Evolutionary conservation across 768 basidiomycete genomes (phyloP), one percentile per base, ranked within the genome.

Genomic region (Lactarius psammicola): DNA sequence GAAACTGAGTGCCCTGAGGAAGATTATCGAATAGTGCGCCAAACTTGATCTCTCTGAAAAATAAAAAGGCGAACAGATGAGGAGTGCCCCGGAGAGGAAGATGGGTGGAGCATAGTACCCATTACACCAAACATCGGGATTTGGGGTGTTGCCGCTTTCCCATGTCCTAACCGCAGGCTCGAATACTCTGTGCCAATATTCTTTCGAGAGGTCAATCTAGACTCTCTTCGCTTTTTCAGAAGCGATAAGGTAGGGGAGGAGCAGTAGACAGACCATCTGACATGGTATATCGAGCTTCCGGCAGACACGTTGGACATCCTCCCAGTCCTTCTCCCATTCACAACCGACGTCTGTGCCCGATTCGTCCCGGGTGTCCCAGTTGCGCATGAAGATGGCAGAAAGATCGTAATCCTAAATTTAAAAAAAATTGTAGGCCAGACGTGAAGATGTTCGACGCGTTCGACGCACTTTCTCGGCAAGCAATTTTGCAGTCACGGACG

Each of bases 271-370:
- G 65, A 93, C 93, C 84, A 94, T 80, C 70, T 80, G 76, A 69
- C 86, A 87, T n/a, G 90, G 87, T 42, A 94, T 83, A 63, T 84
- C 90, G 28, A 89, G 81, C 70, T 83, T 78, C 59, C 78, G 82
- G 73, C 94, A 94, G 15, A 97, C 91, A 20, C 80, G 78, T 71
- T 88, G 88, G 1, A 97, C 95, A 74, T 96, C 94, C 66, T 89
- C 85, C 90, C 91, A 97, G 71, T 98, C 95, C 65, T 87, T 89
- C 76, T 98, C 89, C 95, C 95, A 98, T 75, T 95, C 92, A 71
- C 95, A 98, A 3, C 91, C 90, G n/a, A 79, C 81, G 72, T 90
- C 90, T 0, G 86, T 83, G 20, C 85, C 88, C 30, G 81, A 85
- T 76, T 95, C 93, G 72, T 94, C 91, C 46, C 88, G 81, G 2